Evolutionary conservation across 2,329 filamentous ascomycete species (phyloP), one percentile per base, ranked within the genome.

Genomic region (Talaromyces rugulosus): DNA sequence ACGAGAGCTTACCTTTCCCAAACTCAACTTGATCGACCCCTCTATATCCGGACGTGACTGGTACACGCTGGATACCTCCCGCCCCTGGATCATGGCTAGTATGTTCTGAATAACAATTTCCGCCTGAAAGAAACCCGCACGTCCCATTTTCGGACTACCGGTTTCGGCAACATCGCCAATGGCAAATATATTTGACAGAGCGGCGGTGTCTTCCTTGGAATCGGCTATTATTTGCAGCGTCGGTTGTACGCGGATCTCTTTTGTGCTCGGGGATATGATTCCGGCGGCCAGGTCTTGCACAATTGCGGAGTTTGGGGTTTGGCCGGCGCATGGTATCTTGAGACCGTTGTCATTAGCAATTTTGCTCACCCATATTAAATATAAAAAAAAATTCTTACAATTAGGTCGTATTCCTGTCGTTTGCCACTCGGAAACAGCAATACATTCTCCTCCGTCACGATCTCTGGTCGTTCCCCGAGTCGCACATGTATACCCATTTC

Each of bases 151-250:
- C 18, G 59, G 16, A 36, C 59, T 42, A 1, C 59, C 53, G 31
- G 53, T 56, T 12, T 44, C 59, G 31, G 59, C 53, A 27, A 61
- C 59, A 42, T 61, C 53, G 18, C 53, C 59, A 14, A 61, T 55
- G 3, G 53, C 59, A 44, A 61, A 56, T 2, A 56, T 36, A n/a
- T 42, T 61, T 4, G 53, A 44, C 30, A 57, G 31, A 16, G 16
- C 14, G 23, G 4, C 18, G 2, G 23, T 59, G n/a, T 42, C 31
- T 31, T 40, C 31, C 8, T 16, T 34, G 5, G 42, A 11, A 51
- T 33, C 42, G 7, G 42, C 31, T 5, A 36, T 23, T 28, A 61
- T 56, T 51, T 61, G 53, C 27, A 61, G n/a, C 1, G 53, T 61
- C 11, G 59, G 40, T 36, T 50, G 27, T 18, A 61, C 52, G 3